Evolutionary conservation across 1,284 basidiomycete genomes (phyloP), one percentile per base, ranked within the genome.

Genomic region (Sporisorium exsertum): DNA sequence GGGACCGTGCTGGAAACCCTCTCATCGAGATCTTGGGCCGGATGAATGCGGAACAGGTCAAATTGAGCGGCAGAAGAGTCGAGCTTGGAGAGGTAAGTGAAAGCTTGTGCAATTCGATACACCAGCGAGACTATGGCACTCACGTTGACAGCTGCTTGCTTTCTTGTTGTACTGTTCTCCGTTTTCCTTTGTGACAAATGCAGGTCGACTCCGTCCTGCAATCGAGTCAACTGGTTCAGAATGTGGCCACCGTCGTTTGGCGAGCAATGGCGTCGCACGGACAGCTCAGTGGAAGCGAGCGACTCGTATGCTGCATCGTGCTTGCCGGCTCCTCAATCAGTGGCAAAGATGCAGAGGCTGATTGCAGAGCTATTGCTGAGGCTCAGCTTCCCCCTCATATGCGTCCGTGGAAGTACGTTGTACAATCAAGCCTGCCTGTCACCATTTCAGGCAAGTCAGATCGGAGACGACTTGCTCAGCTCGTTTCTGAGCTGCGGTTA

Each of bases 1-100:
- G 67, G 67, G 47, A 51, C 32, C 53, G 47, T 27, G 37, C 42
- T 8, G 61, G 62, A 29, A 46, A 45, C 12, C 67, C 61, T 16
- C 18, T 50, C 40, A 57, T 70, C 32, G 67, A 70, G 58, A 64
- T 70, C n/a, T 51, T 70, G 32, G 67, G 67, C 1, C 29, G 67
- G 15, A 58, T 70, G 61, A 58, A 64, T 15, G 57, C 57, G 5
- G 61, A 64, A n/a, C 67, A 70, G 43, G 62, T 70, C 43, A 70
- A 70, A 22, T 27, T 70, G 22, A 54, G 55, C 37, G 67, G 67
- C 13, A 22, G 63, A 51, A 58, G 67, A 18, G 57, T 70, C 22
- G 67, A 70, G 20, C 46, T 70, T 20, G 62, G 55, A 49, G 67
- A 70, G 51, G 57, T 58, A 29, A 58, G 57, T 42, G 8, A 20